These are phyloP conservation scores for Stenogyne calaminthoides DNA, from an alignment of 305 asterid species.

Conservation along the genomic window DNA sequence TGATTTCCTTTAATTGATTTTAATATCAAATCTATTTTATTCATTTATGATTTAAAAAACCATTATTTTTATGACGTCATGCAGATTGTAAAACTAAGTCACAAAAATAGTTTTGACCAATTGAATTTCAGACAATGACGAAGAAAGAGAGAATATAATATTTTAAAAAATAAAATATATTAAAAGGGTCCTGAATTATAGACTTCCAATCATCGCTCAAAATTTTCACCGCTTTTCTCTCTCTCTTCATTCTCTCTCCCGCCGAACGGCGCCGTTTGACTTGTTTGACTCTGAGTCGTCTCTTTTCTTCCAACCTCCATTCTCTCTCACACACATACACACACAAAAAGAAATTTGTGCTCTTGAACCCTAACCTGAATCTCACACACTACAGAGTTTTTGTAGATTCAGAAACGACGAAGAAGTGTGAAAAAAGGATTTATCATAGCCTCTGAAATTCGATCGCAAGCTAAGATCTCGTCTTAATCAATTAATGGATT, in stretches of 20 bases:
- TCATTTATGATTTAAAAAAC: neutral
- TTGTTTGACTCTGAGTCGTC: neutral
- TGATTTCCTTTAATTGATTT: too few relatives aligned
- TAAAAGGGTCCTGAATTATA: neutral
- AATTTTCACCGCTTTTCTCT: conserved; percentile 26
- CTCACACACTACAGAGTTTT: neutral
- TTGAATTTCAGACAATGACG: neutral
- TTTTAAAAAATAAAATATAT: neutral
- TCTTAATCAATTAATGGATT: conserved; percentile 53
- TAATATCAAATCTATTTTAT: neutral
- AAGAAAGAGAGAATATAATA: neutral
- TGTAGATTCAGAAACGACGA: neutral
- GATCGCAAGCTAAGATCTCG: conserved; percentile 9
- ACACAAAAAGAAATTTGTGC: neutral
- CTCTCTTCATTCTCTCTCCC: conserved; percentile 10
- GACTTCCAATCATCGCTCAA: conserved; percentile 12
- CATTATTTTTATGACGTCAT: neutral
- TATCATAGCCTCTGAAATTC: neutral
- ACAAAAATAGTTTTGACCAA: neutral
- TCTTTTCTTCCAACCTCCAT: neutral
- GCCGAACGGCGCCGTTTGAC: conserved; percentile 20
- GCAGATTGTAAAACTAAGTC: neutral
- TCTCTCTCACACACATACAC: neutral
- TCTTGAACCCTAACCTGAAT: conserved; percentile 15
- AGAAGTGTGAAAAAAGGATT: neutral